Conservation (phyloP, 2,329 filamentous ascomycete genomes). For the Parastagonospora nodorum region DNA sequence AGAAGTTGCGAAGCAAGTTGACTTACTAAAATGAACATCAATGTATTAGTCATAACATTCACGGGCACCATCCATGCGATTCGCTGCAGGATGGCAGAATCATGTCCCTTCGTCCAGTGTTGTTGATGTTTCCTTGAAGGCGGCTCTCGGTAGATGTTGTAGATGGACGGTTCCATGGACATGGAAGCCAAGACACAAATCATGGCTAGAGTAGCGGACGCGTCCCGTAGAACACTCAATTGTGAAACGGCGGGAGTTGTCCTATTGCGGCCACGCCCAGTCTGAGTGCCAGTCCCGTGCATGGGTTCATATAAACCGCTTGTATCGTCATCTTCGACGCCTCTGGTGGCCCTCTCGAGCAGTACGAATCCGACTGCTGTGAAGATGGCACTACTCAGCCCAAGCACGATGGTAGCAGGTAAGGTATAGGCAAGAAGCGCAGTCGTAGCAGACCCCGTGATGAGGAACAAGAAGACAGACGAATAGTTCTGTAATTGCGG, state of each 20-base stretch:
- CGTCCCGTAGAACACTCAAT: slow-evolving; percentile 35
- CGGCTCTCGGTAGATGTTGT: slow-evolving; percentile 34
- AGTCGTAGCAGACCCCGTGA: slow-evolving; percentile 43
- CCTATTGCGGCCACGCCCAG: slow-evolving; percentile 28
- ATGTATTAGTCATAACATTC: slow-evolving; percentile 29
- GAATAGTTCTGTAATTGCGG: slow-evolving; percentile 21
- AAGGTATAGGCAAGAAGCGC: slow-evolving; percentile 44
- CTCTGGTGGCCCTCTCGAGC: slow-evolving; percentile 44
- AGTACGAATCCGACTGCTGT: slow-evolving; percentile 48
- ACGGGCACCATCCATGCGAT: slow-evolving; percentile 35
- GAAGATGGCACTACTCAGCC: slow-evolving; percentile 50
- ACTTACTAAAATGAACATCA: slow-evolving; percentile 40
- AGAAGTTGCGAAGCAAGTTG: not conserved
- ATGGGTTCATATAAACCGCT: slow-evolving; percentile 36
- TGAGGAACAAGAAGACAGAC: slow-evolving; percentile 36
- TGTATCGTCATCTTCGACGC: slow-evolving; percentile 27
- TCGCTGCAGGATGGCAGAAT: slow-evolving; percentile 30
- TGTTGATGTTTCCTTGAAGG: slow-evolving; percentile 25
- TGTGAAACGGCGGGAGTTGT: slow-evolving; percentile 31
- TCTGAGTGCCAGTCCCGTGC: slow-evolving; percentile 42
- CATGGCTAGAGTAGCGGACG: slow-evolving; percentile 29
- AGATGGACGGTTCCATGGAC: slow-evolving; percentile 35
- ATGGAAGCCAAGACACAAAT: slow-evolving; percentile 34
- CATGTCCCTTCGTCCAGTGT: slow-evolving; percentile 35
- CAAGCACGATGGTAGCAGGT: slow-evolving; percentile 45